Evolutionary conservation across 2,329 filamentous ascomycete genomes (phyloP).

Genomic region (Sclerotinia nivalis): DNA sequence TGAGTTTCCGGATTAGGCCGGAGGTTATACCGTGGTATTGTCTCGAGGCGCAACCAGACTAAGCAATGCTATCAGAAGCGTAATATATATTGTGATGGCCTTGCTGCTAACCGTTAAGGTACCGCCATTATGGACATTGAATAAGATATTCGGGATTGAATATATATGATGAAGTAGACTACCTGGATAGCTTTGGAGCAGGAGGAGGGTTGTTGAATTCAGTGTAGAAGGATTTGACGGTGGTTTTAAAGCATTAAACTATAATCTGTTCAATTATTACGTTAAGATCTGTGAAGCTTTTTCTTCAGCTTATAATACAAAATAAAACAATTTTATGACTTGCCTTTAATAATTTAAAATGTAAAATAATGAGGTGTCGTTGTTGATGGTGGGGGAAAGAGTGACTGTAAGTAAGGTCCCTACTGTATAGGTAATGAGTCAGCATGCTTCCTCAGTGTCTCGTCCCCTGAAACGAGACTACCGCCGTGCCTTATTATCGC

Average conservation of each 20-base stretch:
- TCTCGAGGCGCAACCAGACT: neutral
- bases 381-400: neutral
- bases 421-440: neutral
- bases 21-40: neutral
- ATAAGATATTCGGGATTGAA: no score
- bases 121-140: neutral
- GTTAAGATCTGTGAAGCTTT: neutral
- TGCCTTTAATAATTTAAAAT: neutral
- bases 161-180: no score
- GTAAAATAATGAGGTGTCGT: neutral
- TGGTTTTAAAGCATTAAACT: neutral
- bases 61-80: neutral
- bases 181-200: no score
- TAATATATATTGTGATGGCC: neutral
- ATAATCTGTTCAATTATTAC: neutral
- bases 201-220: no score
- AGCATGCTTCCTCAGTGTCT: neutral
- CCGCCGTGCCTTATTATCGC: no score
- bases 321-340: neutral
- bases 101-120: neutral
- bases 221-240: no score
- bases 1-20: neutral
- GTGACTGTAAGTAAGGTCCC: neutral
- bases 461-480: no score
- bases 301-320: neutral